These are phyloP conservation scores for Blastomyces parvus DNA, from an alignment of 2,329 filamentous ascomycete genomes.

Conservation along the genomic window DNA sequence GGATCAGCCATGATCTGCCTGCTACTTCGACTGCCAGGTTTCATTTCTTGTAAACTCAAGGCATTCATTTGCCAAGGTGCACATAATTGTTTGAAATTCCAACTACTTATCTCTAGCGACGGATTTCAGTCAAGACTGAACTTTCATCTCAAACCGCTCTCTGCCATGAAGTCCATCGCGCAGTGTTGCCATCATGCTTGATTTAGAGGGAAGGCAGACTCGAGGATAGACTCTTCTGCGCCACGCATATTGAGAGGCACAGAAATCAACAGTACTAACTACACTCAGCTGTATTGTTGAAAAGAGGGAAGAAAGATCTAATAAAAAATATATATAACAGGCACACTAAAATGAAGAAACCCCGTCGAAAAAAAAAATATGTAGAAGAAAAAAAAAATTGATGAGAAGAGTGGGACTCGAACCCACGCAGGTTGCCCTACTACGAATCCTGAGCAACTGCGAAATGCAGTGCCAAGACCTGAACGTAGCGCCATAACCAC, in stretches of 20 bases:
- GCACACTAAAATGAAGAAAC: background rate
- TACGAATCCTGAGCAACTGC: background rate
- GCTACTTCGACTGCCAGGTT: too few relatives aligned
- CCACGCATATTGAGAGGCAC: conserved; percentile 21
- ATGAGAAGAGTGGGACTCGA: conserved; percentile 10
- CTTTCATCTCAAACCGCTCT: conserved; percentile 15
- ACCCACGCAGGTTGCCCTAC: conserved; percentile 9
- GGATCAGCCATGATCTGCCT: too few relatives aligned
- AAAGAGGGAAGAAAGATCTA: conserved; percentile 8
- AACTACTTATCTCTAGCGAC: background rate
- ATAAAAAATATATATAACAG: too few relatives aligned
- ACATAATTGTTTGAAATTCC: too few relatives aligned
- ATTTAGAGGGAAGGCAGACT: conserved; percentile 18
- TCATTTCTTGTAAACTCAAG: too few relatives aligned
- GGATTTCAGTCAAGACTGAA: conserved; percentile 7
- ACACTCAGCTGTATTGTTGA: too few relatives aligned
- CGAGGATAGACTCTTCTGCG: conserved; percentile 19
- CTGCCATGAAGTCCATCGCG: conserved; percentile 14
- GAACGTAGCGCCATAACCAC: conserved; percentile 12
- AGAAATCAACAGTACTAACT: too few relatives aligned
- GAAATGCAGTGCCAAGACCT: conserved; percentile 3
- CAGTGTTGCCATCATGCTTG: conserved; percentile 17
- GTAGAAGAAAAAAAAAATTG: background rate
- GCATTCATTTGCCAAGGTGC: too few relatives aligned
- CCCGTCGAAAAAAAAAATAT: background rate